Conservation (phyloP, 1,284 basidiomycete species). For the Trametes pubescens region DNA sequence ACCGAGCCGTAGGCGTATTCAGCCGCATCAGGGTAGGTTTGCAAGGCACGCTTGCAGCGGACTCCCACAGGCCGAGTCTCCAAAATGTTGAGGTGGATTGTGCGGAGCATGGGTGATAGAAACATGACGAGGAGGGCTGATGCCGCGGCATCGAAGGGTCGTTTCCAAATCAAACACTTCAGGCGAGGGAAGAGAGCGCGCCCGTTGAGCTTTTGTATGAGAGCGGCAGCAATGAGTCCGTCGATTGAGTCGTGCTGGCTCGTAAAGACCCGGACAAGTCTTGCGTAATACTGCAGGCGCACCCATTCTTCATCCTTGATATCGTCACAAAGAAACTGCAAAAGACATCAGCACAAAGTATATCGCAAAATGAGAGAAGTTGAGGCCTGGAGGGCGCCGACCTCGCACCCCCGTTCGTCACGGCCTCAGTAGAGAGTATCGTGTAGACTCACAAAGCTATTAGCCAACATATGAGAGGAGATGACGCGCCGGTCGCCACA, state of each 20-base stretch:
- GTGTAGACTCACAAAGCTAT: background rate
- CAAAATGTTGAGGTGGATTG: no score
- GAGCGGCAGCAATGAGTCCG: background rate
- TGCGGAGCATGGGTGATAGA: slow-evolving; percentile 13
- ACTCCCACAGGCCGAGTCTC: no score
- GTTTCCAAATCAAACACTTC: background rate
- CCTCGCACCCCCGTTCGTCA: no score
- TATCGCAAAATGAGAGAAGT: background rate
- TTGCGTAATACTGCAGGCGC: background rate
- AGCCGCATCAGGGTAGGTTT: background rate
- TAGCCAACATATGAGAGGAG: background rate
- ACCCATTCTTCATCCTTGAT: background rate
- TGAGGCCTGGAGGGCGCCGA: no score
- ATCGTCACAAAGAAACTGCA: background rate
- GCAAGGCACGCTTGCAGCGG: no score
- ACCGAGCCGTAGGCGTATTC: slow-evolving; percentile 12
- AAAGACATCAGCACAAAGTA: background rate
- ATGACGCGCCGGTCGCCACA: background rate
- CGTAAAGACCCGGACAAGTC: background rate
- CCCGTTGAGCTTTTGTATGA: slow-evolving; percentile 7
- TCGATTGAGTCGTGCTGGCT: background rate
- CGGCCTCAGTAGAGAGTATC: no score
- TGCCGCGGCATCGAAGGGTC: background rate
- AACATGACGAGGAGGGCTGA: slow-evolving; percentile 4
- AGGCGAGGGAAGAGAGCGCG: slow-evolving; percentile 10